These are phyloP conservation scores for Nemania sp. DNA, from an alignment of 2,329 filamentous ascomycete genomes.

Conservation along the genomic window DNA sequence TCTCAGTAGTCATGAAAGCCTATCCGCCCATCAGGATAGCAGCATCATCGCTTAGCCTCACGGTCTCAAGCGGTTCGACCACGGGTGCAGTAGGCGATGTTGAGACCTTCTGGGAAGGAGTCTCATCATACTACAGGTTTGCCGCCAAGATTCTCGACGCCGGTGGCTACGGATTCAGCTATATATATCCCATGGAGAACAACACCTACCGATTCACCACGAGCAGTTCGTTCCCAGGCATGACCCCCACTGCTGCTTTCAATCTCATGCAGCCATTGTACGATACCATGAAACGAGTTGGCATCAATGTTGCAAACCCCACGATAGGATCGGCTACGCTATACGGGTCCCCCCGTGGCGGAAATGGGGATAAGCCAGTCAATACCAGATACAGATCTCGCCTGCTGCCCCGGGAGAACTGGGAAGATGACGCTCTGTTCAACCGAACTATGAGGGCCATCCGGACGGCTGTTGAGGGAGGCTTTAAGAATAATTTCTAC, in stretches of 20 bases:
- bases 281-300: slow-evolving; percentile 39
- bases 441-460: slow-evolving; percentile 40
- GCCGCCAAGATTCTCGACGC: slow-evolving; percentile 42
- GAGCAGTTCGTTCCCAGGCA: slow-evolving; percentile 42
- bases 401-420: slow-evolving; percentile 40
- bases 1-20: slow-evolving; percentile 40
- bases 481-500: slow-evolving; percentile 43
- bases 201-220: slow-evolving; percentile 41
- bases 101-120: slow-evolving; percentile 41
- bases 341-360: slow-evolving; percentile 38
- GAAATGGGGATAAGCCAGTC: slow-evolving; percentile 36
- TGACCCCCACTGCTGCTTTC: slow-evolving; percentile 28
- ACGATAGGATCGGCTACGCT: slow-evolving; percentile 31
- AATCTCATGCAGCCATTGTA: slow-evolving; percentile 43
- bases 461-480: slow-evolving; percentile 38
- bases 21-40: slow-evolving; percentile 35
- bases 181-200: slow-evolving; percentile 39
- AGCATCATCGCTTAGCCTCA: slow-evolving; percentile 31
- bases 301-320: slow-evolving; percentile 39
- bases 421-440: slow-evolving; percentile 37
- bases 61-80: slow-evolving; percentile 21
- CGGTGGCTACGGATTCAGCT: slow-evolving; percentile 45
- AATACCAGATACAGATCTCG: slow-evolving; percentile 43
- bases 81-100: slow-evolving; percentile 24
- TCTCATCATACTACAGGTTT: slow-evolving; percentile 42